Conservation (phyloP, 768 basidiomycete species). For the Termitomyces sp. region DNA sequence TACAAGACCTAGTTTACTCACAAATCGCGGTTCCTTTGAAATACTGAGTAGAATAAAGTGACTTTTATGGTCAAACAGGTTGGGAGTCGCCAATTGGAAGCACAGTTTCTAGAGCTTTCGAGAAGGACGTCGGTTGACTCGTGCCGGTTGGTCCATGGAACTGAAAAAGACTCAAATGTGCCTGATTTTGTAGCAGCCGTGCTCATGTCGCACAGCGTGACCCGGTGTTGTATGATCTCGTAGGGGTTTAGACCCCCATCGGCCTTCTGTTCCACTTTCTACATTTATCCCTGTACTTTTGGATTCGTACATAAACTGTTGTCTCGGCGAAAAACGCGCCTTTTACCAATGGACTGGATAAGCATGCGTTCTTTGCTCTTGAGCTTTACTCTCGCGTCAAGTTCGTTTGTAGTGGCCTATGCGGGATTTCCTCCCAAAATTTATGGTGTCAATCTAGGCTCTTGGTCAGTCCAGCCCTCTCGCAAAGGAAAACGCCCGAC, state of each 20-base stretch:
- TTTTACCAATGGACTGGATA: neutral
- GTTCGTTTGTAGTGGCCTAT: slow-evolving; percentile 8
- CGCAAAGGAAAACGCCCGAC: neutral
- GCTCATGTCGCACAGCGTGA: slow-evolving; percentile 4
- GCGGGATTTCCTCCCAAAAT: slow-evolving; percentile 21
- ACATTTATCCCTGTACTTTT: neutral
- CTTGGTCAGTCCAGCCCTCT: slow-evolving; percentile 31
- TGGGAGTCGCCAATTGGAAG: neutral
- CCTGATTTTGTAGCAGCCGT: neutral
- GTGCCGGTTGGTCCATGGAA: neutral
- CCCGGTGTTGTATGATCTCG: slow-evolving; percentile 8
- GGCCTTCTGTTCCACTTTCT: neutral
- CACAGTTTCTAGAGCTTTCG: neutral
- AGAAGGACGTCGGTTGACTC: neutral
- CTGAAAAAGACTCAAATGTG: neutral
- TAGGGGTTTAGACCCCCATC: neutral
- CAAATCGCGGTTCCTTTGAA: too few species aligned
- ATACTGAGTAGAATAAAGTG: too few species aligned
- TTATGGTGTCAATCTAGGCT: slow-evolving; percentile 24
- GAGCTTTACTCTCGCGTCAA: slow-evolving; percentile 4
- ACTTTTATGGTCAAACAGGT: too few species aligned
- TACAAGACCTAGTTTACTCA: neutral
- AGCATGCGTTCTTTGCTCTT: slow-evolving; percentile 8
- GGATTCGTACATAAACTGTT: neutral
- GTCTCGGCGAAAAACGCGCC: neutral